Evolutionary conservation across 257 asterid species (phyloP).

Genomic region (Ilex aquifolium): DNA sequence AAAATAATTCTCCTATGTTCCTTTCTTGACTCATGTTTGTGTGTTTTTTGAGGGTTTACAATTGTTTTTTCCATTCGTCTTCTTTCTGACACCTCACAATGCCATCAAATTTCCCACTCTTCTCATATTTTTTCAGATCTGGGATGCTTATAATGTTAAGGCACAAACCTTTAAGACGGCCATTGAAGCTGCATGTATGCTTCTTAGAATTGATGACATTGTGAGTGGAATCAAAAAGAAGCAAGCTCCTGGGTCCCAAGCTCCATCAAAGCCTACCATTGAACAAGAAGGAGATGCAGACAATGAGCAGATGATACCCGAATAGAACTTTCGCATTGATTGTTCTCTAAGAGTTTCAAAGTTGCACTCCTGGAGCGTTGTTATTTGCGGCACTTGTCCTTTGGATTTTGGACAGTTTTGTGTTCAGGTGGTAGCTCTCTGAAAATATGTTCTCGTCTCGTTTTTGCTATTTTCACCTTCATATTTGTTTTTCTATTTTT

Average conservation of each 20-base stretch:
- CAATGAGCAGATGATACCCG: conserved; percentile 79
- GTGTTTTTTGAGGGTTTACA: too few relatives aligned
- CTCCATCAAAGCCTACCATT: conserved; percentile 62
- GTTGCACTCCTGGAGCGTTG: too few relatives aligned
- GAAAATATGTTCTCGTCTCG: too few relatives aligned
- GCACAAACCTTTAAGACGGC: conserved; percentile 93
- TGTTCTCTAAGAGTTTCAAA: too few relatives aligned
- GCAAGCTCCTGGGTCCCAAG: conserved; percentile 73
- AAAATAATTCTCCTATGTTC: conserved; percentile 7
- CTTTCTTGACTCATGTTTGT: neutral
- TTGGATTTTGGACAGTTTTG: too few relatives aligned
- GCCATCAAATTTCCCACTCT: too few relatives aligned
- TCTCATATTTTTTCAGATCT: conserved; percentile 40
- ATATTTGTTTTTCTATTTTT: too few relatives aligned
- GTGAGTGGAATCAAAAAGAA: conserved; percentile 93
- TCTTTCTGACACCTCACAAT: too few relatives aligned
- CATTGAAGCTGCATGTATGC: conserved; percentile 97
- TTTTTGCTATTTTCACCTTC: too few relatives aligned
- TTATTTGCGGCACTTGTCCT: too few relatives aligned
- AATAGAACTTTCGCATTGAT: conserved; percentile 21
- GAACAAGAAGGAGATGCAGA: conserved; percentile 87
- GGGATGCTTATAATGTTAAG: conserved; percentile 96
- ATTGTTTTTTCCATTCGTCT: too few relatives aligned
- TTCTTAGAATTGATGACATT: conserved; percentile 86
- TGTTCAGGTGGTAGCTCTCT: too few relatives aligned